Evolutionary conservation across 1,139 yeast genomes (phyloP), one percentile per base, ranked within the genome.

Genomic region (Pichia sp.): DNA sequence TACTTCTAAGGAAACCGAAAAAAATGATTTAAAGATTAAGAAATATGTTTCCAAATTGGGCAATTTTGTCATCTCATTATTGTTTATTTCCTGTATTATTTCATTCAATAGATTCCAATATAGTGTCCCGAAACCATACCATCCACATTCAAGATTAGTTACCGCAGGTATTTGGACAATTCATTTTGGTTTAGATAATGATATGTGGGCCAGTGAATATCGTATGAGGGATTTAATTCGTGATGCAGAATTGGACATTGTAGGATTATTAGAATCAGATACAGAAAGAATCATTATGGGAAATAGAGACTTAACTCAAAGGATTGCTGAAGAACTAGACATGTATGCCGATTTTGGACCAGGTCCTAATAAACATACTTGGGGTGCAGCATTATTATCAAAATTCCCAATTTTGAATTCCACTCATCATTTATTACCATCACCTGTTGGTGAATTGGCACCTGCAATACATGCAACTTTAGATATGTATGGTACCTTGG

Each of bases 161-260:
- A 89, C 96, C 3, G 90, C 97, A 0, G 98, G 97, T 62, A 90
- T 92, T 55, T 92, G 98, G 98, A 92, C 98, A 36, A 83, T 92
- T 54, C 98, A 92, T 68, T 92, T 92, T 63, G 98, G 97, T 22
- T 74, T 92, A 48, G 98, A 92, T 65, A 92, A 92, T 64, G 96
- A 90, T 64, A 85, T 92, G 95, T 92, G 98, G 98, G 94, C 95
- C 0, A 81, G 92, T 56, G 97, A 92, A 68, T 81, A 79, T 39
- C 77, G 97, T 59, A 90, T 92, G 96, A 72, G 82, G 49, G 82
- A 85, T 57, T 77, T 92, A 48, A 80, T 92, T 51, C 71, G 71
- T 53, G 97, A 90, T 58, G 82, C 95, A 45, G 94, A 92, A 68
- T 68, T 92, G 25, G 98, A 92, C 66, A 85, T 92, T 42, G 77